These are phyloP conservation scores for Dichotomopilus funicola DNA, from an alignment of 2,329 filamentous ascomycete species.

Conservation along the genomic window DNA sequence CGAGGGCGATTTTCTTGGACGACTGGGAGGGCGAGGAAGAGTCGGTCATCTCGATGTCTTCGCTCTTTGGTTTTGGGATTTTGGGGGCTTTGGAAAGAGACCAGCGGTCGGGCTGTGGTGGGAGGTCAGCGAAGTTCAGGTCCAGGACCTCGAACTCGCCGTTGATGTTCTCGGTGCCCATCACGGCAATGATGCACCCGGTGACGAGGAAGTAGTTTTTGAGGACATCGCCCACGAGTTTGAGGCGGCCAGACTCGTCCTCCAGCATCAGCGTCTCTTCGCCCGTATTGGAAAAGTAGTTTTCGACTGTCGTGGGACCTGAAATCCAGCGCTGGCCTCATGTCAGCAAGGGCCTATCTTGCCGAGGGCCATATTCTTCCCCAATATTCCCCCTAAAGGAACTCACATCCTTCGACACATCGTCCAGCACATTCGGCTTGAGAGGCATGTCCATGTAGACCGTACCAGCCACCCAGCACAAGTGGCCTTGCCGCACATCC, in stretches of 20 bases:
- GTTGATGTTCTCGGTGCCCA: slow-evolving; percentile 87
- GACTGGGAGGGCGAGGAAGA: slow-evolving; percentile 1
- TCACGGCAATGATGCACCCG: slow-evolving; percentile 85
- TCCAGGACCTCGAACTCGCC: slow-evolving; percentile 92
- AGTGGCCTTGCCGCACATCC: slow-evolving; percentile 88
- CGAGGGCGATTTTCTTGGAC: slow-evolving; percentile 63
- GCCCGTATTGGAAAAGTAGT: slow-evolving; percentile 61
- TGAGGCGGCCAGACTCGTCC: slow-evolving; percentile 86
- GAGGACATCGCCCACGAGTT: slow-evolving; percentile 66
- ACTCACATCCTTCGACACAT: slow-evolving; percentile 83
- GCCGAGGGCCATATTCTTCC: not conserved
- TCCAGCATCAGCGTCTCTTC: slow-evolving; percentile 76
- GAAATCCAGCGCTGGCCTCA: slow-evolving; percentile 71
- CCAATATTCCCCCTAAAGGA: no score
- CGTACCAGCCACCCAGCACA: slow-evolving; percentile 93
- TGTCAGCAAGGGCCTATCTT: not conserved
- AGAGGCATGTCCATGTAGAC: slow-evolving; percentile 96
- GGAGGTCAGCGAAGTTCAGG: slow-evolving; percentile 78
- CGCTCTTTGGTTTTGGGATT: slow-evolving; percentile 36
- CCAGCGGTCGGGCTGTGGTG: slow-evolving; percentile 78
- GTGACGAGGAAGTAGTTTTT: slow-evolving; percentile 71
- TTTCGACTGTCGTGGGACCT: slow-evolving; percentile 67
- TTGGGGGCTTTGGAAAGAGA: slow-evolving; percentile 49
- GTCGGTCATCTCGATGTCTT: slow-evolving; percentile 53
- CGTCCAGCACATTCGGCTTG: slow-evolving; percentile 93